Base-by-base conservation (phyloP, 75 land plant species). In the Pinus albicaulis region DNA sequence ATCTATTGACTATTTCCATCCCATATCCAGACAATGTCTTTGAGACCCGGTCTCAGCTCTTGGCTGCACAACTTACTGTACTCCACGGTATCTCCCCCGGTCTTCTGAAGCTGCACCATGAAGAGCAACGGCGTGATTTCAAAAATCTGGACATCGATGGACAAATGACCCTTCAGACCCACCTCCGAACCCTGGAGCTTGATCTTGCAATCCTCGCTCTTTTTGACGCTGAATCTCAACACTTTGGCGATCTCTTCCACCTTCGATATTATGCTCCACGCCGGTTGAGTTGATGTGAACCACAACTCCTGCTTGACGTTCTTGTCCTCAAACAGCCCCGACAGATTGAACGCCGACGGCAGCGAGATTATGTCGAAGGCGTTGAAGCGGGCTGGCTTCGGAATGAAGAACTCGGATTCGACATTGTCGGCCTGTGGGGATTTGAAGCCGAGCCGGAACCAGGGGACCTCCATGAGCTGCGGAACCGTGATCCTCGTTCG, bases 351-450 rank as follows among this genome's bases (percentile, higher is more conserved):
- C 14, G 88, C 92, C 20, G 59, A 62, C 3, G 90, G 85, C 58
- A 88, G 79, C 15, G 92, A 90, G 12, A 90, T 90, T 20, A 90
- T 78, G 75, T 90, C 92, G 55, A 90, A 90, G 7, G 92, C 92
- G 70, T 90, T 90, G 48, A 90, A 41, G 48, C 81, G 78, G 55
- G 84, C 81, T 26, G 92, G 92, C 70, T 82, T 80, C 4, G 71
- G 22, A 1, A n/a, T 52, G 16, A 7, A 15, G 71, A 20, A 38
- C 2, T 20, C 71, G 0, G 71, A 36, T 2, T 68, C 52, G 22
- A 68, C 71, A 11, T 68, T 11, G n/a, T n/a, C 22, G 48, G 10
- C 12, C 19, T 34, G 4, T 7, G 36, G 38, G 24, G 38, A 52
- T 61, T 68, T 68, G 71, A 68, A 81, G 14, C 82, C 82, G 23